Evolutionary conservation across 2,329 filamentous ascomycete genomes (phyloP), one percentile per base, ranked within the genome.

Genomic region (Aspergillus flavus): DNA sequence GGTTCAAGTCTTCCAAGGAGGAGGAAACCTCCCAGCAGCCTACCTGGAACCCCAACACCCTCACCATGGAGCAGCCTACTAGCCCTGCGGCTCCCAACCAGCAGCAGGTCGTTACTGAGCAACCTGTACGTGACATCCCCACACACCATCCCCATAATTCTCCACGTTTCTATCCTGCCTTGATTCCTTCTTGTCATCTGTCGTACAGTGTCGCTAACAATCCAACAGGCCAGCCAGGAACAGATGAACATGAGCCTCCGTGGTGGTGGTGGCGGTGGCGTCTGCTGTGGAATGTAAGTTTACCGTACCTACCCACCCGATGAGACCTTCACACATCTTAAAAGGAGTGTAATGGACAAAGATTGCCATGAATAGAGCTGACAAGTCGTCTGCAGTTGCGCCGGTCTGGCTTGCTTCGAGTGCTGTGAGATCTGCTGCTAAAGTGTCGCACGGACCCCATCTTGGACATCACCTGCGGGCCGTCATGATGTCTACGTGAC

Each of bases 201-300:
- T 9, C 28, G 70, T 30, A n/a, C 21, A 3, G 26, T 10, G 34
- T 59, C 11, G 16, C 34, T 55, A 55, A 55, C 12, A 26, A 16
- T 23, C 23, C 10, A 36, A 21, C 48, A 71, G 72, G 39, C 67
- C 50, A 45, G 54, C 58, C 71, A 71, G 58, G 72, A 75, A 64
- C 67, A 72, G 55, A 72, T 71, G 63, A 45, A 69, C 34, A 66
- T 76, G 72, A 66, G 70, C 59, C 71, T 77, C 45, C 75, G 75
- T 26, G 75, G 75, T 62, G 75, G 74, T 66, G 69, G 69, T 30
- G 69, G 62, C 12, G 74, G 72, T 45, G 73, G 69, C 54, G 30
- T 76, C 34, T 77, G 75, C 70, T 77, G 75, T 41, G 75, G 75
- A 72, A 68, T 76, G 75, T 77, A 67, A 62, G 73, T 71, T 46